Percentiles rank a stretch among this genome's conserved stretches.
Conservation (phyloP, 1,284 basidiomycete genomes). For the Schizophyllum commune region DNA sequence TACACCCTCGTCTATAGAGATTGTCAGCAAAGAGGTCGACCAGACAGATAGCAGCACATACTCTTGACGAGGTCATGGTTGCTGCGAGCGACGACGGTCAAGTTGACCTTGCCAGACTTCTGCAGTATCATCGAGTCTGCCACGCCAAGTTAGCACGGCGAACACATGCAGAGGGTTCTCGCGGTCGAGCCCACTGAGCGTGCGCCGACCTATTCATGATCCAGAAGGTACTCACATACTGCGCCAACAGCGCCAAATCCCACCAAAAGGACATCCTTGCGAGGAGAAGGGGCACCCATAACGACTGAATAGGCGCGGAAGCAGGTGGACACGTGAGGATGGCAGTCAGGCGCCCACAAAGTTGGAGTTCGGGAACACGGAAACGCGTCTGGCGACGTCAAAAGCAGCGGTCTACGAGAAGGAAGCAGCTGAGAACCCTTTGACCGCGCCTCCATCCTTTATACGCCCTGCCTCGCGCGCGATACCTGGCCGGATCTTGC, state of each 20-base stretch:
- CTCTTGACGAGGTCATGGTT: constrained; percentile 12
- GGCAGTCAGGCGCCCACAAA: neutral
- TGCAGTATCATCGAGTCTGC: constrained; percentile 6
- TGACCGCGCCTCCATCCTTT: neutral
- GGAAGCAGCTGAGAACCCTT: too few relatives aligned
- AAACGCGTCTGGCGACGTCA: too few relatives aligned
- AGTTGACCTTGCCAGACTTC: constrained; percentile 9
- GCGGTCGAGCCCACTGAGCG: too few relatives aligned
- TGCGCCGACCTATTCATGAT: too few relatives aligned
- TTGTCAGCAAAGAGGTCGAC: neutral
- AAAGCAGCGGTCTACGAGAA: too few relatives aligned
- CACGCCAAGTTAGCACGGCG: neutral
- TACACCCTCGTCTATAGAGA: constrained; percentile 9
- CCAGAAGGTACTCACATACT: constrained; percentile 9
- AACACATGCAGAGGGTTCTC: neutral
- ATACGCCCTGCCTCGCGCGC: neutral
- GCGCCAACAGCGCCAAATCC: constrained; percentile 15
- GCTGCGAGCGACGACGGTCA: constrained; percentile 15
- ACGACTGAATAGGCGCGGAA: neutral
- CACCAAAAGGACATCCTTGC: constrained; percentile 13
- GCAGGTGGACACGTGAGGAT: too few relatives aligned
- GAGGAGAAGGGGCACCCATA: neutral
- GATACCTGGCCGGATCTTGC: neutral
- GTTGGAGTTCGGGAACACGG: neutral
- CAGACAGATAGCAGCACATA: neutral